Evolutionary conservation across 495 filamentous ascomycete genomes (phyloP).

Genomic region (Aspergillus avenaceus): DNA sequence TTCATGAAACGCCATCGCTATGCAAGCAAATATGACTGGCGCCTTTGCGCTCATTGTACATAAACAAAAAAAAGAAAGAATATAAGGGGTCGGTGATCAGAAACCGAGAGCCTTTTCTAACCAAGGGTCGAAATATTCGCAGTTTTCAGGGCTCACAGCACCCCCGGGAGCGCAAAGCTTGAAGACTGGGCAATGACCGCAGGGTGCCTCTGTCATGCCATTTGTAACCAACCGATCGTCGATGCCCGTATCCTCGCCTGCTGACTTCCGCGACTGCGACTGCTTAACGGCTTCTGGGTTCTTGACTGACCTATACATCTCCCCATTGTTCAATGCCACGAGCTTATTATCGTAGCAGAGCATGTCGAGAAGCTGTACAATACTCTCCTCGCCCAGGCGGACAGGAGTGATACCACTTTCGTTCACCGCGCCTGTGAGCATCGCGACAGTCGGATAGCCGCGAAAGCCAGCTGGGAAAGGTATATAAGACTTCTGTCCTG

Average conservation of each 20-base stretch:
- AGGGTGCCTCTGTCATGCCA: constrained; percentile 83
- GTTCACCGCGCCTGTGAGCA: constrained; percentile 69
- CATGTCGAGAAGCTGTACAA: constrained; percentile 77
- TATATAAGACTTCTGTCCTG: constrained; percentile 37
- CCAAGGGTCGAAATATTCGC: constrained; percentile 89
- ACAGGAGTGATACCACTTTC: constrained; percentile 58
- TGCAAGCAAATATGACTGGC: constrained; percentile 24
- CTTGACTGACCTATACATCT: constrained; percentile 47
- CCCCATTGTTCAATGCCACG: constrained; percentile 45
- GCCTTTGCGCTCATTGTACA: constrained; percentile 12
- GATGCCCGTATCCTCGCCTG: constrained; percentile 24
- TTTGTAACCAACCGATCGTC: constrained; percentile 41
- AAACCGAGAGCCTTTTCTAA: constrained; percentile 44
- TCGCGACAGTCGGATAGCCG: constrained; percentile 69
- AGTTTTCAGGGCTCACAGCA: constrained; percentile 81
- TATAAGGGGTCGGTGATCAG: constrained; percentile 14
- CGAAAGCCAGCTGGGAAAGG: constrained; percentile 67
- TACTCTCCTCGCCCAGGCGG: constrained; percentile 63
- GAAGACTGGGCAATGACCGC: constrained; percentile 92
- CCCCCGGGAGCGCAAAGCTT: constrained; percentile 83
- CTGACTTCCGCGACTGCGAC: constrained; percentile 36
- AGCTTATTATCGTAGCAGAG: constrained; percentile 77
- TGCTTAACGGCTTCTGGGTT: constrained; percentile 36
- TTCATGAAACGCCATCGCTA: constrained; percentile 41
- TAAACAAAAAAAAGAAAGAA: constrained; percentile 4